These are phyloP conservation scores for Neurospora sp. DNA, from an alignment of 495 filamentous ascomycete species.

Conservation along the genomic window DNA sequence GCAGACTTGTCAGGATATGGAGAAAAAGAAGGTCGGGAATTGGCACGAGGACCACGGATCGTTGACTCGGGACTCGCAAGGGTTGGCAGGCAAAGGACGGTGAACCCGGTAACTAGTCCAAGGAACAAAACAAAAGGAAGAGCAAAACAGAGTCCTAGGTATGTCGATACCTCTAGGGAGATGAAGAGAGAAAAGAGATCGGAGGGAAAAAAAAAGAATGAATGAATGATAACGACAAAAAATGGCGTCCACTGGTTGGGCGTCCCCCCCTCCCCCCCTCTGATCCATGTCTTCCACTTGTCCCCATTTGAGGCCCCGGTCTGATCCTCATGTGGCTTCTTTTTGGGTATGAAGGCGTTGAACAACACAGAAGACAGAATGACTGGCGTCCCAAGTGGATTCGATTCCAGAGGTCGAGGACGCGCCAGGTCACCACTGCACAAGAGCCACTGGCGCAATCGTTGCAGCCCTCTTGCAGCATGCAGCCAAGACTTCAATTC, in stretches of 20 bases:
- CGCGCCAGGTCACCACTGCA: background rate
- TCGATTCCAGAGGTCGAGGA: background rate
- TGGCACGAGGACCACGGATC: background rate
- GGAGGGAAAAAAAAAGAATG: background rate
- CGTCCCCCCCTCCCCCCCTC: background rate
- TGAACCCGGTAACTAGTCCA: background rate
- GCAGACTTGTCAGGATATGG: background rate
- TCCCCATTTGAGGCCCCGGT: background rate
- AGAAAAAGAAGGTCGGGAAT: background rate
- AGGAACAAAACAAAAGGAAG: background rate
- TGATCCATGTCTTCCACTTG: background rate
- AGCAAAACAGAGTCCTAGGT: background rate
- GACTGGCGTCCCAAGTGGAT: background rate
- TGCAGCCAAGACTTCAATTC: background rate
- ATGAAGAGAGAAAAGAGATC: background rate
- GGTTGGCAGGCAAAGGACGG: background rate
- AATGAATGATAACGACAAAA: background rate
- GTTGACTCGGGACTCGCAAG: background rate
- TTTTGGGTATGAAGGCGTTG: background rate
- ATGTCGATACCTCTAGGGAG: background rate
- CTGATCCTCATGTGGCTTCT: background rate
- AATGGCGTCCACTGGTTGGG: background rate
- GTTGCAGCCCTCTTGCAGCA: background rate
- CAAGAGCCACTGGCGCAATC: background rate
- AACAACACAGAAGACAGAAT: background rate